Conservation (phyloP, 2,329 filamentous ascomycete genomes). For the Aspergillus brunneoviolaceus region DNA sequence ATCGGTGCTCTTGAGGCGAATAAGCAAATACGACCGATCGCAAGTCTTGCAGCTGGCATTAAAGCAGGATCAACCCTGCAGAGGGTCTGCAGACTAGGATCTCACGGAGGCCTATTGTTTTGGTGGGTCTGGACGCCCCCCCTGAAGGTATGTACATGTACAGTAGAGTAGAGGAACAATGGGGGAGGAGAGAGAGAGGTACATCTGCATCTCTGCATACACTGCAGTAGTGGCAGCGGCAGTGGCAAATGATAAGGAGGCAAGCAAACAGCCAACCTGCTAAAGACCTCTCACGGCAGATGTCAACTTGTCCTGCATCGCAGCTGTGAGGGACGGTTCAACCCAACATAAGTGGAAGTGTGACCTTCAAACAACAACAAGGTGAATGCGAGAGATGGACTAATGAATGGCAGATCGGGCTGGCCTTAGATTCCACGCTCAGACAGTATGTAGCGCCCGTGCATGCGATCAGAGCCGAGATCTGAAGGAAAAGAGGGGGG, state of each 20-base stretch:
- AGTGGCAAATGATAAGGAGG: neutral
- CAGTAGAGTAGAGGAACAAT: neutral
- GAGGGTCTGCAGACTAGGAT: no score
- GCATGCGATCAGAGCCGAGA: neutral
- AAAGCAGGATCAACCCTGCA: no score
- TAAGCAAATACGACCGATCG: no score
- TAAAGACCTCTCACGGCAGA: neutral
- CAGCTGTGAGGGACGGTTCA: constrained; percentile 2
- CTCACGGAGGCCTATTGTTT: neutral
- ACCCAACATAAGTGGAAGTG: neutral
- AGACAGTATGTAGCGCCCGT: neutral
- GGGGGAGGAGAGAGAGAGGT: neutral
- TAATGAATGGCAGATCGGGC: neutral
- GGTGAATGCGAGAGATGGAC: neutral
- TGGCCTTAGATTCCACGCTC: neutral
- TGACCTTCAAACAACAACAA: neutral
- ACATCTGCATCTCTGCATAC: neutral
- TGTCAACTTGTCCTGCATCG: neutral
- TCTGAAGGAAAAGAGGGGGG: neutral
- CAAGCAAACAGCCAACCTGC: neutral
- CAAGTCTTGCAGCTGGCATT: no score
- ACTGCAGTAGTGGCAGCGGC: neutral
- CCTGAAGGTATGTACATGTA: no score
- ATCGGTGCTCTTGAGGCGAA: no score
- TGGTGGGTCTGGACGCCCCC: neutral